Evolutionary conservation across 2,329 filamentous ascomycete species (phyloP).

Genomic region (Fonsecaea multimorphosa): DNA sequence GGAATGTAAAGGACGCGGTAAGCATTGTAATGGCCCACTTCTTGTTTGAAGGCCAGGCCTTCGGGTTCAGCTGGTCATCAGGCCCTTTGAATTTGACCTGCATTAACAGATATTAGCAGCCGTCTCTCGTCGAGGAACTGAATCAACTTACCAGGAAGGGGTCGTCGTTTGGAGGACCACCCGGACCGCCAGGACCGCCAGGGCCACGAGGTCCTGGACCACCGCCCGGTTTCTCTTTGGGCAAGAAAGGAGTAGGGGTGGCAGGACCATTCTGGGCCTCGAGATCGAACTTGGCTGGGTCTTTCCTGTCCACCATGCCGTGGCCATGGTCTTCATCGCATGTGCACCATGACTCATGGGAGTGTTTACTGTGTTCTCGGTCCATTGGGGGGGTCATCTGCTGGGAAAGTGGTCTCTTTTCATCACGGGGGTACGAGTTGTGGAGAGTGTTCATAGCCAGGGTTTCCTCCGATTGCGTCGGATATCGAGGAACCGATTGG

Average conservation of each 20-base stretch:
- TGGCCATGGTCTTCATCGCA: constrained; percentile 41
- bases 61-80: constrained; percentile 56
- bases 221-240: constrained; percentile 35
- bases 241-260: constrained; percentile 37
- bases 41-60: constrained; percentile 62
- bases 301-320: constrained; percentile 34
- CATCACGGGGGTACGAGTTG: constrained; percentile 35
- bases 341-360: constrained; percentile 40
- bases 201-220: constrained; percentile 20
- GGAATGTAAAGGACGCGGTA: constrained; percentile 65
- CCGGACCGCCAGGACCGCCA: constrained; percentile 24
- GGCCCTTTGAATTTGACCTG: constrained; percentile 60
- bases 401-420: constrained; percentile 36
- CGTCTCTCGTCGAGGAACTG: not conserved
- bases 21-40: constrained; percentile 66
- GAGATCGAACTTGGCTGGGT: constrained; percentile 37
- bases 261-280: constrained; percentile 38
- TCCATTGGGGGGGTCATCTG: constrained; percentile 32
- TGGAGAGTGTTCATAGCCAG: constrained; percentile 35
- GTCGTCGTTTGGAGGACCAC: constrained; percentile 45
- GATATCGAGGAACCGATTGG: constrained; percentile 34
- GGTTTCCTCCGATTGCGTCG: constrained; percentile 39
- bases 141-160: constrained; percentile 58
- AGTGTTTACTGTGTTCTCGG: constrained; percentile 36
- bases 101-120: constrained; percentile 16